Evolutionary conservation across 106 monocot genomes (phyloP).

Genomic region (Alisma plantagoaquatica): DNA sequence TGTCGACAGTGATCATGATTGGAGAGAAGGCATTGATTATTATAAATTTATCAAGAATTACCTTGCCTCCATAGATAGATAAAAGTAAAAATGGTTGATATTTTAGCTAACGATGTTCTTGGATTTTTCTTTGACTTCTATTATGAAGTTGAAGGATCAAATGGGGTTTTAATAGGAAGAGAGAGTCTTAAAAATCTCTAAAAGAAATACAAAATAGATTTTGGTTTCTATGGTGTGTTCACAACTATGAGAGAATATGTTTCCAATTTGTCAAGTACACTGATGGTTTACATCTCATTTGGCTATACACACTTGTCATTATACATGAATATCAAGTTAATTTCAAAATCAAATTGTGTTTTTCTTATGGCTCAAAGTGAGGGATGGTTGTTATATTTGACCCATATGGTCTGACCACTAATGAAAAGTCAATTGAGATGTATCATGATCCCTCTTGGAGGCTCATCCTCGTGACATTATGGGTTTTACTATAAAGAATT

Average conservation of each 20-base stretch:
- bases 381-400: too few relatives aligned
- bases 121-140: slow-evolving; percentile 68
- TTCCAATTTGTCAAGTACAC: slow-evolving; percentile 75
- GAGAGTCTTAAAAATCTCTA: slow-evolving; percentile 76
- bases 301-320: too few relatives aligned
- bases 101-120: slow-evolving; percentile 88
- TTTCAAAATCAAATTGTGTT: too few relatives aligned
- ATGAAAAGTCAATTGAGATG: too few relatives aligned
- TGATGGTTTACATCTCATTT: not conserved
- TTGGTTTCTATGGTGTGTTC: slow-evolving; percentile 90
- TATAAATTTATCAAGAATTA: slow-evolving; percentile 78
- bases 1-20: slow-evolving; percentile 91
- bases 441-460: too few relatives aligned
- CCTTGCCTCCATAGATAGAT: slow-evolving; percentile 61
- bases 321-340: too few relatives aligned
- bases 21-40: slow-evolving; percentile 88
- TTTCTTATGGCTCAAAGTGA: too few relatives aligned
- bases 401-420: too few relatives aligned
- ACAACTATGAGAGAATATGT: slow-evolving; percentile 95
- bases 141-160: slow-evolving; percentile 63
- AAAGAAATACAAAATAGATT: slow-evolving; percentile 88
- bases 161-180: slow-evolving; percentile 83
- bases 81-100: slow-evolving; percentile 88
- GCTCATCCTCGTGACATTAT: too few relatives aligned
- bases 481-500: too few relatives aligned